Evolutionary conservation across 768 basidiomycete species (phyloP), one percentile per base, ranked within the genome.

Genomic region (Royoungia palumana): DNA sequence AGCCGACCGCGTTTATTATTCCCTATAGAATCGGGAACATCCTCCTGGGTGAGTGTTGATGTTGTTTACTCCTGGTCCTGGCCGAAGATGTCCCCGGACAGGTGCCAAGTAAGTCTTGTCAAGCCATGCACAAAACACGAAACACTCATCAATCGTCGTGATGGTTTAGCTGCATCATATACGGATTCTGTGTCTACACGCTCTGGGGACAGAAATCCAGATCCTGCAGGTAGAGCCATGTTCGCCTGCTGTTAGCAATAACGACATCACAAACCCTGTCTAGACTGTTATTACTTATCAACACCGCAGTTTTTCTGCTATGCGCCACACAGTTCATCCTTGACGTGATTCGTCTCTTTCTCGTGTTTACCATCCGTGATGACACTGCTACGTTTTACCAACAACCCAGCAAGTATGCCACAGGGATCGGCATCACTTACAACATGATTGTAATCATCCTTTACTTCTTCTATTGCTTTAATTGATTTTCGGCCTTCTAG

Each of bases 221-320:
- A 11, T 49, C 50, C 17, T 47, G 40, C 50, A 52, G 54, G 58
- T 49, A 30, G 43, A 4, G 32, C 30, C 24, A 32, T 30, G 7
- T 27, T 28, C 6, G 14, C 9, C 2, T 16, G 3, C 30, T 19
- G 10, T 28, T 5, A 16, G 39, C 12, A 21, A 41, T 7, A 25
- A 27, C 14, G 30, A 39, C 10, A 5, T 24, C 3, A 11, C 30
- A 27, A 12, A 2, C 6, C 2, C 19, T 36, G 14, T 4, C 2
- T 17, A 58, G 57, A 25, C 3, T 44, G 3, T 45, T 65, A 25
- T 41, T 62, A 2, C 12, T 60, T 6, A 38, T 49, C 16, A 52
- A 45, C 47, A 45, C 54, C 7, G 4, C 45, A 7, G 50, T 56
- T n/a, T 65, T 62, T 41, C 41, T 56, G 20, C 30, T 65, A 7